Base-by-base conservation (phyloP, 805 yeast genomes). In the Candida bentonensis region DNA sequence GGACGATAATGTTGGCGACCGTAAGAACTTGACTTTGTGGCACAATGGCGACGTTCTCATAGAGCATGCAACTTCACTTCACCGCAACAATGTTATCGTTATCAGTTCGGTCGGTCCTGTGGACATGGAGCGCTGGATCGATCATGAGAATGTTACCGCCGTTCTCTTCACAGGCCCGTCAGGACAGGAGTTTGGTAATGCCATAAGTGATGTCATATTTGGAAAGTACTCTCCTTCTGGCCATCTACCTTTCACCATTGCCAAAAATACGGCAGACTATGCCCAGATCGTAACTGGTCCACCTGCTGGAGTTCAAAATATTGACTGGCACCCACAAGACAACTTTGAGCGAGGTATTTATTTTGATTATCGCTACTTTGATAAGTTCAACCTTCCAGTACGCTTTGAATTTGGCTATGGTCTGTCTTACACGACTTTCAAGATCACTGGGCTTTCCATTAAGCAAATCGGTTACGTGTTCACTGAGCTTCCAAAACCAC, bases 151-250 rank as follows among this genome's bases (percentile, higher is more conserved):
- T 50, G 70, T 78, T 26, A 77, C 76, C 21, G 81, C 71, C 1
- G 78, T 77, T 2, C 46, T 78, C 13, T 74, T 63, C 52, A 60
- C 77, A 2, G 69, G 78, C 3, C 81, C 80, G 3, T 64, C 74
- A 43, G 82, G 82, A n/a, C 67, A 68, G 44, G 63, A 62, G 53
- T 66, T 68, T 34, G 84, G 82, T 1, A 63, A 67, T 42, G 79
- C 81, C 1, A 57, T 77, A 22, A 74, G 79, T 2, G 78, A 75
- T 34, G 68, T 76, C 0, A 53, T 78, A 17, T 78, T 73, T 57
- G 83, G 84, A 1, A 78, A 73, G 28, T 65, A 62, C n/a, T 72
- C 71, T 48, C 82, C 83, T 5, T 73, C 79, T 28, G 84, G 83
- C 3, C 67, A 71, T 47, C 63, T 78, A 27, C 82, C 84, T 1